Conservation (phyloP, 257 asterid species). For the Forsythia suspensa region DNA sequence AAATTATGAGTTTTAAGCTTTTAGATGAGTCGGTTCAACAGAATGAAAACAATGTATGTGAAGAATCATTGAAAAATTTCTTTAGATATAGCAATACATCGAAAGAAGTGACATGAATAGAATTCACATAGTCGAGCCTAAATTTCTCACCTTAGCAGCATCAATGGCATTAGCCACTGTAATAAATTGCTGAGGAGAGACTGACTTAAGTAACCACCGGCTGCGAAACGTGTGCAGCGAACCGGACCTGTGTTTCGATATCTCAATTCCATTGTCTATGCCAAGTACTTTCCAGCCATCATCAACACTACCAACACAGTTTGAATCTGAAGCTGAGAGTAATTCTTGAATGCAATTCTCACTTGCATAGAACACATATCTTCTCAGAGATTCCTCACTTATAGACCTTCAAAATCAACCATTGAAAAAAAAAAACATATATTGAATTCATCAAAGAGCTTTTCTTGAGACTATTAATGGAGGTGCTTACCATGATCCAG, state of each 20-base stretch:
- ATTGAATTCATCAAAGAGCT: background rate
- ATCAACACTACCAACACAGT: slow-evolving; percentile 27
- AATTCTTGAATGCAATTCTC: slow-evolving; percentile 91
- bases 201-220: slow-evolving; percentile 65
- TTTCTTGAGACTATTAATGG: background rate
- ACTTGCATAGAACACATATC: slow-evolving; percentile 82
- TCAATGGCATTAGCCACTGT: slow-evolving; percentile 85
- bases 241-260: slow-evolving; percentile 73
- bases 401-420: slow-evolving; percentile 58
- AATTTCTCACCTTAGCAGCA: slow-evolving; percentile 69
- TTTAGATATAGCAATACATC: too few species aligned
- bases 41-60: too few species aligned
- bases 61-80: too few species aligned
- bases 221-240: slow-evolving; percentile 81
- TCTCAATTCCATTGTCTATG: slow-evolving; percentile 67
- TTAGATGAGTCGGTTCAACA: too few species aligned
- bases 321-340: slow-evolving; percentile 76
- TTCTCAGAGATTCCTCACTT: slow-evolving; percentile 87
- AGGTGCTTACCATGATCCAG: slow-evolving; percentile 65
- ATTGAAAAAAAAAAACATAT: background rate
- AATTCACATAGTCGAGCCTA: background rate
- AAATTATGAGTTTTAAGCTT: too few species aligned
- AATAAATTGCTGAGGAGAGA: slow-evolving; percentile 73
- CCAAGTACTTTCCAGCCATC: slow-evolving; percentile 76
- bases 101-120: too few species aligned